phyloP scores from a whole-genome alignment of 192 early-diverging fungal species.

The Borealophlyctis nickersoniae region DNA sequence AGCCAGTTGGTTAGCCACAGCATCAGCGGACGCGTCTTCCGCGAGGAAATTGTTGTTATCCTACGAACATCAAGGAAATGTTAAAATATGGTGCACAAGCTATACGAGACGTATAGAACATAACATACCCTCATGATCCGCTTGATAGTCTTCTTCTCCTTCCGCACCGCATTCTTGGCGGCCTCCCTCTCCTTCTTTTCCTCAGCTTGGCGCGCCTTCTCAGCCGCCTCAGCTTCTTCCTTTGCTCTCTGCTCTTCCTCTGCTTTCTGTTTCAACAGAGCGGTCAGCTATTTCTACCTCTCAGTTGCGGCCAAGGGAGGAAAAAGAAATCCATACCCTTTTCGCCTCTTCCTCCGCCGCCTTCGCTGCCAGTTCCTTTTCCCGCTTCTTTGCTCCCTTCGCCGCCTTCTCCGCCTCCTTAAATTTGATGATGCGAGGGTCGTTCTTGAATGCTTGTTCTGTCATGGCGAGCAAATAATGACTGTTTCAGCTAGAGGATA shows the following conservation, averaged over 20 bases:
- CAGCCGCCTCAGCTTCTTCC: conserved; percentile 55
- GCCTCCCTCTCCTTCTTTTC: conserved; percentile 80
- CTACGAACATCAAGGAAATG: too few species aligned
- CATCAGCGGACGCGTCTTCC: conserved; percentile 54
- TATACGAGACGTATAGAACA: too few species aligned
- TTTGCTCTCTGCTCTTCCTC: conserved; percentile 59
- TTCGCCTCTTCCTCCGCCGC: conserved; percentile 50
- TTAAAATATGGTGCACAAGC: too few species aligned
- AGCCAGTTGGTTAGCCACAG: conserved; percentile 68
- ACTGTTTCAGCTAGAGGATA: not conserved
- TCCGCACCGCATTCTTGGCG: conserved; percentile 81
- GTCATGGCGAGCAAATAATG: not conserved
- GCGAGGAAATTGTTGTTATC: conserved; percentile 77
- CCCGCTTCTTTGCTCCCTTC: conserved; percentile 87
- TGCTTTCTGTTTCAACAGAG: conserved; percentile 30
- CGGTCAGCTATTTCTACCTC: too few species aligned
- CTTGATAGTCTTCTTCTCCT: conserved; percentile 88
- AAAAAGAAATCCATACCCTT: conserved; percentile 7
- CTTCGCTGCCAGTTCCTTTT: conserved; percentile 67
- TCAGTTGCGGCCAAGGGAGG: too few species aligned
- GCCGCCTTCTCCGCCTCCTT: conserved; percentile 86
- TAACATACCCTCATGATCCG: conserved; percentile 36
- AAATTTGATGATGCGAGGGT: conserved; percentile 89
- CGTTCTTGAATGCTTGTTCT: conserved; percentile 75
- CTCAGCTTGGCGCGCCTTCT: conserved; percentile 57